Evolutionary conservation across 495 filamentous ascomycete genomes (phyloP), one percentile per base, ranked within the genome.

Genomic region (Penicillium macrosclerotiorum): DNA sequence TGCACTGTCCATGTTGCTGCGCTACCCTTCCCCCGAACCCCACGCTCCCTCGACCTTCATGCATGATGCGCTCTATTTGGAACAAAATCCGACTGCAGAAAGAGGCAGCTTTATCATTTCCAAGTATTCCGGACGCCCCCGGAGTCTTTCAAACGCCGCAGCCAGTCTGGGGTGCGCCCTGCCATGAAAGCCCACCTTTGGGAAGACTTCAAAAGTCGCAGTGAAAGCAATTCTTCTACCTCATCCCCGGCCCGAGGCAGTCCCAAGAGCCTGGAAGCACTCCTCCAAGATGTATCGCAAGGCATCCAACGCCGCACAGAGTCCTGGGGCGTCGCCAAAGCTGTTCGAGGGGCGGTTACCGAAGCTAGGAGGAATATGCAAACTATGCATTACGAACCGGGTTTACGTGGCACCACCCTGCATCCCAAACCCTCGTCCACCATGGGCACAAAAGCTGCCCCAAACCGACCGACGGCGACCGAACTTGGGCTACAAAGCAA

Each of bases 201-300:
- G 43, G 58, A 64, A 23, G 64, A 71, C 36, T 57, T 61, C 13
- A 55, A 55, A n/a, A 57, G 53, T 34, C 42, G 45, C 29, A 72
- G 63, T 17, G 63, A 58, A 29, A 50, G 39, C 20, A 66, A 34
- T 34, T 67, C 68, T 12, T 63, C 73, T 14, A 55, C 59, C 7
- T 53, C 70, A 5, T 80, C 81, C 1, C 74, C 88, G 0, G 71
- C 78, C 8, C 72, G 78, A 37, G 82, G 39, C 67, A 88, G 59
- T 71, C 81, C 52, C 68, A 82, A 57, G 74, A 78, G 45, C 4
- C 72, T 96, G 12, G 92, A 97, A 63, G 70, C 78, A 0, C 61
- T 98, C 1, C 73, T 98, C 25, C 88, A 92, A 55, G 89, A 90
- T 29, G 90, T 93, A 9, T 90, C 92, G 4, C 84, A 85, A 54